Percentiles rank a stretch among this genome's conserved stretches.
Conservation (phyloP, 805 yeast species). For the Ogataea trehalophila region DNA sequence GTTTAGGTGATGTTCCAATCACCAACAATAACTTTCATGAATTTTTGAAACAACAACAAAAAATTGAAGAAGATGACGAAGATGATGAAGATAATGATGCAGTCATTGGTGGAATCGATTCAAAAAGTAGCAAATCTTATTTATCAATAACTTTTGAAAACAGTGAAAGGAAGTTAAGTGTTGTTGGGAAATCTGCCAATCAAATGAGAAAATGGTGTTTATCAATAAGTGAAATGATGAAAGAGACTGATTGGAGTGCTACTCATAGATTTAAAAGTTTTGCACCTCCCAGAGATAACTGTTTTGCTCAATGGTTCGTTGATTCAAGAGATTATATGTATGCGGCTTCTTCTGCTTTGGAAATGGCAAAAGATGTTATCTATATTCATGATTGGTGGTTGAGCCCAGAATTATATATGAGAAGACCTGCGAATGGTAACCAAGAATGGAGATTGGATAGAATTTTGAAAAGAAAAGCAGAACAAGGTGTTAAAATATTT, state of each 20-base stretch:
- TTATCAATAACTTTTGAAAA: constrained; percentile 63
- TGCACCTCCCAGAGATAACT: constrained; percentile 85
- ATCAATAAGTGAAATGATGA: constrained; percentile 66
- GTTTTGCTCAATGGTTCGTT: constrained; percentile 94
- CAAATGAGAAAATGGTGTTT: constrained; percentile 71
- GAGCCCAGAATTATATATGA: constrained; percentile 85
- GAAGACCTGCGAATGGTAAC: constrained; percentile 93
- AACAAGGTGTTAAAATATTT: constrained; percentile 90
- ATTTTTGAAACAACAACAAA: constrained; percentile 15
- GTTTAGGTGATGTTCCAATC: constrained; percentile 29
- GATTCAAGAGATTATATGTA: constrained; percentile 91
- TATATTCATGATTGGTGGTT: constrained; percentile 99
- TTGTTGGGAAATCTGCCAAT: constrained; percentile 61
- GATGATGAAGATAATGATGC: constrained; percentile 40
- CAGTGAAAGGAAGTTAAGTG: constrained; percentile 70
- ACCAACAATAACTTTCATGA: constrained; percentile 15
- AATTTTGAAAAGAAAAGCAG: constrained; percentile 81
- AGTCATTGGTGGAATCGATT: constrained; percentile 27
- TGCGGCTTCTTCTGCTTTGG: constrained; percentile 90
- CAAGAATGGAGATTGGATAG: constrained; percentile 93
- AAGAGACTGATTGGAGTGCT: constrained; percentile 66
- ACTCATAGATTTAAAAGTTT: constrained; percentile 78
- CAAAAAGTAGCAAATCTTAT: constrained; percentile 39
- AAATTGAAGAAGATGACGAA: constrained; percentile 27
- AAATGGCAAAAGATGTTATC: constrained; percentile 89